Evolutionary conservation across 768 basidiomycete species (phyloP).

Genomic region (Daedalea quercina): DNA sequence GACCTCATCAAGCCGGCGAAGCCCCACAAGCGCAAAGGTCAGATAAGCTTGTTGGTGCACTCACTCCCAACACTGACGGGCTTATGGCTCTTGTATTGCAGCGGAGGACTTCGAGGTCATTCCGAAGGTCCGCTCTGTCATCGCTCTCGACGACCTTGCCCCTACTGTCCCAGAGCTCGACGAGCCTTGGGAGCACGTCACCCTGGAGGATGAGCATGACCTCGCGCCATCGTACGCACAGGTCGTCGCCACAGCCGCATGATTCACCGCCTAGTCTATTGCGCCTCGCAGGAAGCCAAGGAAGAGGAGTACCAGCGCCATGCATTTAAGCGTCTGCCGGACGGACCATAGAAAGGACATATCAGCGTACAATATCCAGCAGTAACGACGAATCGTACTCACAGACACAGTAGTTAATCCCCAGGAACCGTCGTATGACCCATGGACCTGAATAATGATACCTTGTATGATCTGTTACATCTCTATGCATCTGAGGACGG

Average conservation of each 20-base stretch:
- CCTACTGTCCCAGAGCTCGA: slow-evolving; percentile 34
- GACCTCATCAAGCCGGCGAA: slow-evolving; percentile 26
- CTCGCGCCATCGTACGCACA: slow-evolving; percentile 30
- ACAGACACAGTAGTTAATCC: background rate
- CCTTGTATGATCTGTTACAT: background rate
- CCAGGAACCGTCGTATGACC: background rate
- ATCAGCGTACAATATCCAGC: background rate
- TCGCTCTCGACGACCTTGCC: slow-evolving; percentile 45
- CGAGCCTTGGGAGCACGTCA: slow-evolving; percentile 56
- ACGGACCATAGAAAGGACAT: no score
- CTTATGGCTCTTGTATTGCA: slow-evolving; percentile 9
- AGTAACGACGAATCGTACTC: background rate
- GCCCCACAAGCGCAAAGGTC: slow-evolving; percentile 37
- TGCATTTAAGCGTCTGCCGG: no score
- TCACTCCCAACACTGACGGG: background rate
- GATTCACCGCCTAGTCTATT: background rate
- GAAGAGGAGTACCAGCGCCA: no score
- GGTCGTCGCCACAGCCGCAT: slow-evolving; percentile 9
- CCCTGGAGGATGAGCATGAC: slow-evolving; percentile 31
- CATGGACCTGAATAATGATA: background rate
- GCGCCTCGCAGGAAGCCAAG: background rate
- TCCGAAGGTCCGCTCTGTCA: slow-evolving; percentile 46
- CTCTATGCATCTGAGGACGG: no score
- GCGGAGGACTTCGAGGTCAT: slow-evolving; percentile 54
- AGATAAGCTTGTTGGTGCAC: slow-evolving; percentile 8